Percentiles rank a stretch among this genome's conserved stretches.
Evolutionary conservation across 2,329 filamentous ascomycete genomes (phyloP).

Genomic region (Dothideomycetidae sp.): DNA sequence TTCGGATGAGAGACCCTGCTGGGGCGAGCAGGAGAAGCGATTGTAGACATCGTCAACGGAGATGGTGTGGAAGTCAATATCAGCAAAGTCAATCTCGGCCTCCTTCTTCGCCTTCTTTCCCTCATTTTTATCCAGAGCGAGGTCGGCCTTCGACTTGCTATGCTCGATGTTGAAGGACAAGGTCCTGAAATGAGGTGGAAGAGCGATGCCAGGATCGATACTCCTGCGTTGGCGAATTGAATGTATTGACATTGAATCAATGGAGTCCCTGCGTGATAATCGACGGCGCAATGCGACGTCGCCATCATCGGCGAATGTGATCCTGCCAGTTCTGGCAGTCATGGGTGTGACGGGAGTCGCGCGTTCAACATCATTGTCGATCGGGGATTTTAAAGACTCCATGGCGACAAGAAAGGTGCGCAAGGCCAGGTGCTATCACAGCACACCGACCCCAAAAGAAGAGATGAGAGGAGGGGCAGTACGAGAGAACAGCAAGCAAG

Average conservation of each 20-base stretch:
- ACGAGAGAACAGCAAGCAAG: not conserved
- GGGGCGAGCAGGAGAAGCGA: constrained; percentile 42
- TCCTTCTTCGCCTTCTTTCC: constrained; percentile 22
- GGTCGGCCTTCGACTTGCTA: constrained; percentile 16
- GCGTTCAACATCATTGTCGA: constrained; percentile 4
- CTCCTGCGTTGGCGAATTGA: constrained; percentile 23
- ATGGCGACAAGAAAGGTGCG: not conserved
- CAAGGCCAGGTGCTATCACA: no score
- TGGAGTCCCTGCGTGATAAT: constrained; percentile 15
- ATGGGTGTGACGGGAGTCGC: not conserved
- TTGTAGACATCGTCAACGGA: constrained; percentile 43
- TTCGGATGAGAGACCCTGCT: constrained; percentile 45
- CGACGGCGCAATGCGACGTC: constrained; percentile 18
- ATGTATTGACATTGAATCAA: constrained; percentile 24
- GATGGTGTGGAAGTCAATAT: constrained; percentile 55
- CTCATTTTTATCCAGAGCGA: constrained; percentile 14
- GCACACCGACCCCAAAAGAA: no score
- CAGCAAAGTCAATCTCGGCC: constrained; percentile 23
- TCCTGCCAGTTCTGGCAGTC: constrained; percentile 10
- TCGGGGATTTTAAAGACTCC: constrained; percentile 1
- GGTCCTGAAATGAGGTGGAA: constrained; percentile 32
- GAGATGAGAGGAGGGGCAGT: no score
- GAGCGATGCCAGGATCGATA: constrained; percentile 29
- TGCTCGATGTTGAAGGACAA: constrained; percentile 31
- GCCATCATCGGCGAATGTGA: constrained; percentile 24